Evolutionary conservation across 192 early-diverging fungal species (phyloP).

Genomic region (Pilaira anomala): DNA sequence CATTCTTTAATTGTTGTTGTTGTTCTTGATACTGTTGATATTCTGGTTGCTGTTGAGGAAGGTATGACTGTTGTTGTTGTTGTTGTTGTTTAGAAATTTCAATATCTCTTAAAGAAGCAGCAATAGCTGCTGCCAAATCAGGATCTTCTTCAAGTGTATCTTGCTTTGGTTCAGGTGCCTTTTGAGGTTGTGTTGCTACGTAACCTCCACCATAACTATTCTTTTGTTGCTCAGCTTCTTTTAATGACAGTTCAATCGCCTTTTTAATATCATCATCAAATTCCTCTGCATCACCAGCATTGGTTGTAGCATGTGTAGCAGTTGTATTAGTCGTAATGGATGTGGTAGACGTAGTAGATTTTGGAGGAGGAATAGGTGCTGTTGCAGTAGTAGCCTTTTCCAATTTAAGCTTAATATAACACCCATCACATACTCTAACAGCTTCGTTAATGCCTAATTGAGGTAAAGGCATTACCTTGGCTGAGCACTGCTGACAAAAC

Average conservation of each 20-base stretch:
- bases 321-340: conserved; percentile 3
- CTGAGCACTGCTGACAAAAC: conserved; percentile 91
- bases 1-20: conserved; percentile 40
- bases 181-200: conserved; percentile 27
- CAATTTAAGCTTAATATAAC: conserved; percentile 65
- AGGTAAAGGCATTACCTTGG: conserved; percentile 80
- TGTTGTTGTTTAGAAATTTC: conserved; percentile 30
- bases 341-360: conserved; percentile 7
- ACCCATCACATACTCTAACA: conserved; percentile 95
- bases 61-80: conserved; percentile 5
- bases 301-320: conserved; percentile 14
- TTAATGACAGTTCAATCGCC: conserved; percentile 89
- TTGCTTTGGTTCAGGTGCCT: background rate
- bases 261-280: conserved; percentile 90
- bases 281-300: conserved; percentile 36
- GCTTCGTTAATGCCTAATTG: conserved; percentile 83
- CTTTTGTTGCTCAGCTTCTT: conserved; percentile 62
- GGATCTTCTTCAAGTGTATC: conserved; percentile 51
- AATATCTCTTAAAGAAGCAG: conserved; percentile 69
- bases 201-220: conserved; percentile 38
- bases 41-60: conserved; percentile 22
- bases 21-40: background rate
- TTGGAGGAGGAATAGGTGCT: background rate
- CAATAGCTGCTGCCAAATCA: conserved; percentile 73
- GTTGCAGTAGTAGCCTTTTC: conserved; percentile 15